These are phyloP conservation scores for Phaeophleospora eucalypticola DNA, from an alignment of 2,329 filamentous ascomycete genomes.

Conservation along the genomic window DNA sequence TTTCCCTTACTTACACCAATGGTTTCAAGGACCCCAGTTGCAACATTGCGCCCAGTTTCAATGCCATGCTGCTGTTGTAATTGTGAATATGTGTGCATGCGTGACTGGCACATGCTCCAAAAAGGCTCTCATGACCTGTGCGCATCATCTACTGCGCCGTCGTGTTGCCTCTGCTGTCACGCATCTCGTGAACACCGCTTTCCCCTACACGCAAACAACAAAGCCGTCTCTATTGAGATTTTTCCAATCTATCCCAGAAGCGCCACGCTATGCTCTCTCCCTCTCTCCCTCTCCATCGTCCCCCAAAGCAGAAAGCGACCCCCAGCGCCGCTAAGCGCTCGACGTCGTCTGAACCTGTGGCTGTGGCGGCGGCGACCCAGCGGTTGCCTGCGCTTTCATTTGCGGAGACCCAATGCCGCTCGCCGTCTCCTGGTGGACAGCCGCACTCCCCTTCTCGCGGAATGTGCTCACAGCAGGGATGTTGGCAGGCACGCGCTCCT, in stretches of 20 bases:
- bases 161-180: too few relatives aligned
- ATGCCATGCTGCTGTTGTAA: too few relatives aligned
- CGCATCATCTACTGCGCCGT: too few relatives aligned
- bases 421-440: conserved; percentile 65
- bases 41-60: too few relatives aligned
- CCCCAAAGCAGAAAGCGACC: not conserved
- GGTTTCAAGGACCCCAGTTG: too few relatives aligned
- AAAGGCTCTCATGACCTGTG: too few relatives aligned
- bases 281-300: not conserved
- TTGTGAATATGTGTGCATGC: too few relatives aligned
- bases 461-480: conserved; percentile 96
- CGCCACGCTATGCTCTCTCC: conserved; percentile 4
- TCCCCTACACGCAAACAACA: too few relatives aligned
- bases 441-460: conserved; percentile 87
- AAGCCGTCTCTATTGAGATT: too few relatives aligned
- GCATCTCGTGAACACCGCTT: too few relatives aligned
- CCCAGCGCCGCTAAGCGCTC: not conserved
- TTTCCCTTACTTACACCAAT: too few relatives aligned
- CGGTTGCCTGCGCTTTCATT: not conserved
- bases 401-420: conserved; percentile 9
- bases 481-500: conserved; percentile 81
- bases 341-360: not conserved
- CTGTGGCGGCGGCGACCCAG: not conserved
- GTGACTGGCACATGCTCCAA: too few relatives aligned
- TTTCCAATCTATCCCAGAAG: conserved; percentile 3